Evolutionary conservation across 2,329 filamentous ascomycete genomes (phyloP), one percentile per base, ranked within the genome.

Genomic region (Sclerotinia trifoliorum): DNA sequence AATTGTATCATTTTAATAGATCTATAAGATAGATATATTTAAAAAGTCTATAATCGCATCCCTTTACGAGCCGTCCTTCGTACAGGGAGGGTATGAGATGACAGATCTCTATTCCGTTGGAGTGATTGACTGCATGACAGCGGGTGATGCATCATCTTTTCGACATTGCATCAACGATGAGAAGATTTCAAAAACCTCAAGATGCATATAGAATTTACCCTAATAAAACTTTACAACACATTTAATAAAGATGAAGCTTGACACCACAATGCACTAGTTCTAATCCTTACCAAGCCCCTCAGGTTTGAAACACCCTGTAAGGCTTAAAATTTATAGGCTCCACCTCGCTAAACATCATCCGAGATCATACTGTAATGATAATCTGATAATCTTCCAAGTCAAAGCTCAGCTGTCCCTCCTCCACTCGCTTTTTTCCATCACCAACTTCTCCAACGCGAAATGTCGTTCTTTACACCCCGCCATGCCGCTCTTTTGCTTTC

Each of bases 401-500:
- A 55, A 65, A 44, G 39, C 44, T 60, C 7, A 51, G 6, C 44
- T 35, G 44, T 35, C 44, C 58, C 44, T 58, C 56, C 19, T 58
- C 21, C 56, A 19, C 44, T 58, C 15, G 6, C 32, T 24, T 29
- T 49, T 24, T 39, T 2, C 24, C 64, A 60, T 21, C 64, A 44
- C n/a, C 44, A 32, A 19, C 32, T 62, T 35, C 29, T 24, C 13
- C 58, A 48, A 11, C 2, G 26, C 52, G 44, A n/a, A 26, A 66
- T 66, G 64, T 60, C 64, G 6, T 66, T 61, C 55, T 39, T 66
- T 51, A 61, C 19, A 51, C 64, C 64, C 11, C 64, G 64, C 46
- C 54, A 51, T 61, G 44, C 15, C 5, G 44, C 56, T 49, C 64
- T 77, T 24, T 66, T 77, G 48, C 70, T 76, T 15, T 68, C 69